phyloP scores from a whole-genome alignment of 2,329 filamentous ascomycete genomes.

The Apiospora saccharicola region DNA sequence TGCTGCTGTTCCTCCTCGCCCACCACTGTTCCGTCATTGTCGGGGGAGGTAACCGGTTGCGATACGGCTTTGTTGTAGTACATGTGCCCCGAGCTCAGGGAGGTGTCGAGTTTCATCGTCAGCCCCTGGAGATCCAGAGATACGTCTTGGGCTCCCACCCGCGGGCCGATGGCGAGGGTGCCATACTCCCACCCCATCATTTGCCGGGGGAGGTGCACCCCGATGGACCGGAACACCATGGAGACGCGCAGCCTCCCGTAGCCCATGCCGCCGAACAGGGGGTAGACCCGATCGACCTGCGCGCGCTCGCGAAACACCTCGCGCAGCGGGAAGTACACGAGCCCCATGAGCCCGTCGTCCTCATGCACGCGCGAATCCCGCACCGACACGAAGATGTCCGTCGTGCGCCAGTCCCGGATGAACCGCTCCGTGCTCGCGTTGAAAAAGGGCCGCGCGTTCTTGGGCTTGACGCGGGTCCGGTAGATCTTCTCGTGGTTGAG shows the following conservation, averaged over 20 bases:
- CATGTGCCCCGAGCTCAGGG: slow-evolving; percentile 23
- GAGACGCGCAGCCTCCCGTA: slow-evolving; percentile 23
- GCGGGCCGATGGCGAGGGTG: slow-evolving; percentile 16
- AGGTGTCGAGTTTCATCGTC: slow-evolving; percentile 21
- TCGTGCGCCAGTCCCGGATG: slow-evolving; percentile 11
- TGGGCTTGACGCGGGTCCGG: slow-evolving; percentile 23
- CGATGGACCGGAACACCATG: slow-evolving; percentile 19
- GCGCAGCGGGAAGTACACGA: slow-evolving; percentile 16
- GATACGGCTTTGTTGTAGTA: slow-evolving; percentile 11
- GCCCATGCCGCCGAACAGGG: slow-evolving; percentile 25
- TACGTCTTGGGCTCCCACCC: slow-evolving; percentile 4
- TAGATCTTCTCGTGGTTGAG: slow-evolving; percentile 23
- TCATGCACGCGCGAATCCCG: slow-evolving; percentile 22
- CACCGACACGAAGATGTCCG: slow-evolving; percentile 1
- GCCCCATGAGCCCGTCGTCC: slow-evolving; percentile 23
- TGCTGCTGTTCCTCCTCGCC: neutral
- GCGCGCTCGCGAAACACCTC: slow-evolving; percentile 12
- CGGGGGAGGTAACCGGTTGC: neutral
- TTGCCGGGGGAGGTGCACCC: neutral
- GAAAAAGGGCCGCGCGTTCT: slow-evolving; percentile 25
- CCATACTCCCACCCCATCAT: slow-evolving; percentile 24
- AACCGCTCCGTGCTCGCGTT: slow-evolving; percentile 25
- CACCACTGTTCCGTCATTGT: neutral
- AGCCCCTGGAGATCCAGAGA: neutral
- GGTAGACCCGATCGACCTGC: slow-evolving; percentile 23